Evolutionary conservation across 352 stramenopile species (phyloP).

Genomic region (Phytophthora cryptogea): DNA sequence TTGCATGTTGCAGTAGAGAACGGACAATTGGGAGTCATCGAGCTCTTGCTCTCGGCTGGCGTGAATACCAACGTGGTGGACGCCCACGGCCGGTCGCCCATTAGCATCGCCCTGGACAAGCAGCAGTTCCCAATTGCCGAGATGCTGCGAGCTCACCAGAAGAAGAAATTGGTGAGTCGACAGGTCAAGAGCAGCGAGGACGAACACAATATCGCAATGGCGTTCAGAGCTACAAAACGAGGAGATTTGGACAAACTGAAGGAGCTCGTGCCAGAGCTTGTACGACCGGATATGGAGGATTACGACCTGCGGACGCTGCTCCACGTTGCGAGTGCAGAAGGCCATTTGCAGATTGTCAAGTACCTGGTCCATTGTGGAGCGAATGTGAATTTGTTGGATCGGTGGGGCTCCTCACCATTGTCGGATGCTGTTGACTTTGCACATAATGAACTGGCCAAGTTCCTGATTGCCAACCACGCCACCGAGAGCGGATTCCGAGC

Average conservation of each 20-base stretch:
- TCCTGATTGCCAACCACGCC: constrained; percentile 63
- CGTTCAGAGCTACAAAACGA: constrained; percentile 61
- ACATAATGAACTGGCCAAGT: constrained; percentile 74
- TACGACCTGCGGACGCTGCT: constrained; percentile 77
- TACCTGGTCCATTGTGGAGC: constrained; percentile 72
- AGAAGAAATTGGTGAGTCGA: constrained; percentile 45
- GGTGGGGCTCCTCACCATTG: constrained; percentile 75
- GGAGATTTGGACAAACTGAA: constrained; percentile 54
- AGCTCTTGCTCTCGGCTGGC: constrained; percentile 76
- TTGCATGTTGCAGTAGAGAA: constrained; percentile 83
- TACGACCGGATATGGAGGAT: constrained; percentile 74
- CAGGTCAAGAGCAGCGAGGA: constrained; percentile 42
- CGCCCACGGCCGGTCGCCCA: constrained; percentile 53
- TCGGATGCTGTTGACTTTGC: constrained; percentile 81
- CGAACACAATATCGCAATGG: constrained; percentile 48
- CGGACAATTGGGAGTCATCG: constrained; percentile 68
- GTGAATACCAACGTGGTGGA: constrained; percentile 66
- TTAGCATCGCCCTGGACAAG: constrained; percentile 71
- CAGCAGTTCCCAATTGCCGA: constrained; percentile 58
- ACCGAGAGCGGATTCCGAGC: constrained; percentile 65
- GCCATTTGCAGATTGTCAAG: constrained; percentile 54
- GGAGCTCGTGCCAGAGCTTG: constrained; percentile 54
- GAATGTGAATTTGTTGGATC: constrained; percentile 81
- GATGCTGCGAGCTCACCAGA: constrained; percentile 65
- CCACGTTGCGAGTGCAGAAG: constrained; percentile 77